Conservation (phyloP, 257 asterid genomes). For the Ballota nigra region DNA sequence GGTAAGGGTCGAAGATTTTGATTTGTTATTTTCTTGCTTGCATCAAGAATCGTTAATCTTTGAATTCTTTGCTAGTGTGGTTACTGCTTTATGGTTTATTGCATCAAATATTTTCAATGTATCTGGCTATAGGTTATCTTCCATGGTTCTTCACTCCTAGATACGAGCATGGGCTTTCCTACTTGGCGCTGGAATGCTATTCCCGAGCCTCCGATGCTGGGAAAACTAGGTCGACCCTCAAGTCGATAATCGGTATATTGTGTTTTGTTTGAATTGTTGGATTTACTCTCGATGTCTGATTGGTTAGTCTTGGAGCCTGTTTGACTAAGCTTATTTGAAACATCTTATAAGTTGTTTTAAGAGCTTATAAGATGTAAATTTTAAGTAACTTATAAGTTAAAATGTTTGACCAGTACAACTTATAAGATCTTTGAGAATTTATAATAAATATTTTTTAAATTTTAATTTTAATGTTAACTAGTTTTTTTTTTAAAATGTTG, state of each 20-base stretch:
- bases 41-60: background rate
- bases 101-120: background rate
- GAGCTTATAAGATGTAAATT: too few species aligned
- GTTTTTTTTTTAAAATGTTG: too few species aligned
- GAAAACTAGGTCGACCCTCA: background rate
- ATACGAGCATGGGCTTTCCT: background rate
- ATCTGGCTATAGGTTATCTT: slow-evolving; percentile 5
- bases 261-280: background rate
- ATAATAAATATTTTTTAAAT: too few species aligned
- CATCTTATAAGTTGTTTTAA: too few species aligned
- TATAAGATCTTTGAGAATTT: too few species aligned
- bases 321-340: too few species aligned
- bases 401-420: too few species aligned
- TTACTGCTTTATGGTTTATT: background rate
- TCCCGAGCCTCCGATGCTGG: background rate
- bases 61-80: background rate
- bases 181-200: background rate
- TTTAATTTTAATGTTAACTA: too few species aligned
- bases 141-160: background rate
- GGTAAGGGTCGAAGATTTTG: background rate
- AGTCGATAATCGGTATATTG: background rate
- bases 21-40: background rate
- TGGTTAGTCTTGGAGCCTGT: background rate
- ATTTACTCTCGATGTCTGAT: background rate
- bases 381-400: too few species aligned